Evolutionary conservation across 176 grass and related monocot species (phyloP).

Genomic region (Cenchrus americanus): DNA sequence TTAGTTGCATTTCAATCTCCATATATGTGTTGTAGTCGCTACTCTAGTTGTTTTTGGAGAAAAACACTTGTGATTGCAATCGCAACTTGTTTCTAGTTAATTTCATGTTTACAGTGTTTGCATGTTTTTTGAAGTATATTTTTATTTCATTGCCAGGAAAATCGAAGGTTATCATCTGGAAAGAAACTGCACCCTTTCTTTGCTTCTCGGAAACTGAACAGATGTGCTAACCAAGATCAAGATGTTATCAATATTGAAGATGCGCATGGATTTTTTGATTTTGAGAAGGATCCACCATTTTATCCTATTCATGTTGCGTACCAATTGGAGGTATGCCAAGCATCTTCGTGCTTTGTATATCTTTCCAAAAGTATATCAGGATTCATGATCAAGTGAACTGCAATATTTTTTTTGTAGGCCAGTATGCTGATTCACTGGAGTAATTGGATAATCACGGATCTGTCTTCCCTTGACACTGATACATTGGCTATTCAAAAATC

Average conservation of each 20-base stretch:
- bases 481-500: slow-evolving; percentile 42
- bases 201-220: slow-evolving; percentile 59
- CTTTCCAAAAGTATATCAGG: slow-evolving; percentile 37
- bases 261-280: slow-evolving; percentile 27
- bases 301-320: slow-evolving; percentile 83
- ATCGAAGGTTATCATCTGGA: slow-evolving; percentile 69
- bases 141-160: slow-evolving; percentile 69
- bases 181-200: slow-evolving; percentile 94
- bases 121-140: slow-evolving; percentile 15
- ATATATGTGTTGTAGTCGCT: slow-evolving; percentile 5
- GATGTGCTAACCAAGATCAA: slow-evolving; percentile 54
- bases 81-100: slow-evolving; percentile 27
- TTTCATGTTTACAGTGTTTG: slow-evolving; percentile 26
- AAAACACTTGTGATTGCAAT: not conserved
- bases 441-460: slow-evolving; percentile 62
- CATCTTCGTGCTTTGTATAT: slow-evolving; percentile 22
- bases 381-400: slow-evolving; percentile 28
- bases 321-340: slow-evolving; percentile 58
- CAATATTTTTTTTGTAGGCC: slow-evolving; percentile 43
- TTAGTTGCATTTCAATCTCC: slow-evolving; percentile 23
- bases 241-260: slow-evolving; percentile 51
- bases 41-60: not conserved
- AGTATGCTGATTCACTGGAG: slow-evolving; percentile 63
- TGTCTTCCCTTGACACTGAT: slow-evolving; percentile 53
- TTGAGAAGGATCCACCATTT: slow-evolving; percentile 47